phyloP scores from a whole-genome alignment of 73 alveolate species.

The Blepharisma japonicum region DNA sequence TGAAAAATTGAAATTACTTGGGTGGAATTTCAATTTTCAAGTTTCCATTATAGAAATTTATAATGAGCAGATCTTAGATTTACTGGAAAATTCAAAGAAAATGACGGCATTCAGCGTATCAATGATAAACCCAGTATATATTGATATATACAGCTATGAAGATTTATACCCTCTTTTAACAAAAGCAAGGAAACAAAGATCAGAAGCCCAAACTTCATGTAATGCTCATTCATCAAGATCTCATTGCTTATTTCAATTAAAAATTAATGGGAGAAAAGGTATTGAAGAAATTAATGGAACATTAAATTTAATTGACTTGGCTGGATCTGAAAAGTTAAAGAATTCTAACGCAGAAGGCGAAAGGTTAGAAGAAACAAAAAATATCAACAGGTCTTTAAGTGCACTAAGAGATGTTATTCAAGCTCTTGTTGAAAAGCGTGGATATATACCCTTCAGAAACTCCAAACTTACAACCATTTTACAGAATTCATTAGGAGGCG shows the following conservation, averaged over 20 bases:
- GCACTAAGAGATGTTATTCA: constrained; percentile 76
- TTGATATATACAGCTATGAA: not conserved
- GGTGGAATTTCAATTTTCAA: constrained; percentile 29
- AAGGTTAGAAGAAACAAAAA: constrained; percentile 74
- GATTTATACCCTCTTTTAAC: constrained; percentile 38
- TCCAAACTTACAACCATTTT: constrained; percentile 70
- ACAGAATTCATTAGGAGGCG: constrained; percentile 90
- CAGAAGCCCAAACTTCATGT: constrained; percentile 72
- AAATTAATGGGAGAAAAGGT: constrained; percentile 48
- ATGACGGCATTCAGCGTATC: constrained; percentile 1
- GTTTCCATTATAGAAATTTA: constrained; percentile 46
- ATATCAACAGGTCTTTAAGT: constrained; percentile 66
- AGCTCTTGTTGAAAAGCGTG: constrained; percentile 77
- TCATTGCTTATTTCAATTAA: constrained; percentile 70
- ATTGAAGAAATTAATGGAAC: constrained; percentile 60
- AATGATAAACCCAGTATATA: constrained; percentile 38
- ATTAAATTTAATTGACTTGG: constrained; percentile 89
- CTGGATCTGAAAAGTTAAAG: constrained; percentile 94
- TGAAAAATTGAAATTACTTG: constrained; percentile 35
- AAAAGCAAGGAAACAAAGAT: constrained; percentile 64
- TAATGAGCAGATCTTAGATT: constrained; percentile 43
- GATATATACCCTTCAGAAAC: constrained; percentile 81
- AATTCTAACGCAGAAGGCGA: constrained; percentile 74
- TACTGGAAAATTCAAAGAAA: constrained; percentile 26
- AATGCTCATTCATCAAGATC: constrained; percentile 79